Evolutionary conservation across 2,329 filamentous ascomycete species (phyloP).

Genomic region (Hymenoscyphus scutula): DNA sequence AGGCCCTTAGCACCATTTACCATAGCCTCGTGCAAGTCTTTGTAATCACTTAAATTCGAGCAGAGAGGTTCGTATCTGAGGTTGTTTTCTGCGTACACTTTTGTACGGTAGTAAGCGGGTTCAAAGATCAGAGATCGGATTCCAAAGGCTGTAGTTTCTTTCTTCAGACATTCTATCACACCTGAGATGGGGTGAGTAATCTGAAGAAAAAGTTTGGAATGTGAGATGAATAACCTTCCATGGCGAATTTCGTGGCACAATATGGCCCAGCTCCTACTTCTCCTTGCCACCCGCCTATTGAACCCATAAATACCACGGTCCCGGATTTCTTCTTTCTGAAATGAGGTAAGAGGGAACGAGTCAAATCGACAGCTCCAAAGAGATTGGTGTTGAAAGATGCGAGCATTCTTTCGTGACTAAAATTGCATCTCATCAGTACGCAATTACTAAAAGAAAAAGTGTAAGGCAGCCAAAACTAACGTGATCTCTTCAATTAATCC

Average conservation of each 20-base stretch:
- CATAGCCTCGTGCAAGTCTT: constrained; percentile 20
- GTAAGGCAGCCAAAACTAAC: constrained; percentile 18
- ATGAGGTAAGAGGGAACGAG: constrained; percentile 47
- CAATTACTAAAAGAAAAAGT: neutral
- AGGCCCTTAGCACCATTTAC: constrained; percentile 28
- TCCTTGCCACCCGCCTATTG: constrained; percentile 12
- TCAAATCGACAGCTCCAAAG: constrained; percentile 49
- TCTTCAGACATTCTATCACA: constrained; percentile 8
- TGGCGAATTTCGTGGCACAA: constrained; percentile 17
- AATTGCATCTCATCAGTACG: neutral
- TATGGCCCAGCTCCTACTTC: constrained; percentile 16
- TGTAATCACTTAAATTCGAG: constrained; percentile 28
- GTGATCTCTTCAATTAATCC: constrained; percentile 31
- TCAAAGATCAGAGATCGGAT: constrained; percentile 38
- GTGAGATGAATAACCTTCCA: constrained; percentile 13
- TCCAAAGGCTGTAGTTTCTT: constrained; percentile 13
- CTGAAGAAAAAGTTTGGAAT: neutral
- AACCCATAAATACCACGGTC: constrained; percentile 29
- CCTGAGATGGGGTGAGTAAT: constrained; percentile 1
- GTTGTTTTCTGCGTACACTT: constrained; percentile 38
- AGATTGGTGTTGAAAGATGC: constrained; percentile 51
- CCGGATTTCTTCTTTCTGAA: constrained; percentile 44
- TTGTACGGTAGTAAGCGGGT: constrained; percentile 50
- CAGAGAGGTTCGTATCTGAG: constrained; percentile 22
- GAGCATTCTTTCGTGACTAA: constrained; percentile 16